Conservation (phyloP, 2,329 filamentous ascomycete genomes). For the Paecilomyces formosus region DNA sequence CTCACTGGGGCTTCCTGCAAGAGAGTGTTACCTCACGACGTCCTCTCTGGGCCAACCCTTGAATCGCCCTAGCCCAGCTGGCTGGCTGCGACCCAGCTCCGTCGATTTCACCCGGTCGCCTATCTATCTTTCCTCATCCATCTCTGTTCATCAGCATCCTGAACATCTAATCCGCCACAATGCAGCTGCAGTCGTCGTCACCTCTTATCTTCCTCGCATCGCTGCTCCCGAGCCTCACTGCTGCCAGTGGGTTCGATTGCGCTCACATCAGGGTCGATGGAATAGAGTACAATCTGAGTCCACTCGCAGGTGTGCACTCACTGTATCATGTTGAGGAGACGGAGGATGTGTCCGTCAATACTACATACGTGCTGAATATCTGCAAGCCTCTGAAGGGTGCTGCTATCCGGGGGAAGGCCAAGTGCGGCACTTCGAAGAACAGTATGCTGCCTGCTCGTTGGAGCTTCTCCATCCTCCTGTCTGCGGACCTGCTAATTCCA, state of each 20-base stretch:
- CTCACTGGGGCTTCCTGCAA: background rate
- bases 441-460: constrained; percentile 15
- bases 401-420: constrained; percentile 16
- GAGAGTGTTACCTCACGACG: background rate
- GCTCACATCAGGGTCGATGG: constrained; percentile 24
- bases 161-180: constrained; percentile 11
- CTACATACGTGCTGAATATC: constrained; percentile 30
- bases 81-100: background rate
- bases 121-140: background rate
- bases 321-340: constrained; percentile 22
- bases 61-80: background rate
- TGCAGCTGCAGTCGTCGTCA: constrained; percentile 24
- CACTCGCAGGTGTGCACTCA: constrained; percentile 30
- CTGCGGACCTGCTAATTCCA: background rate
- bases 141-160: constrained; percentile 1
- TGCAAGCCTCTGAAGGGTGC: constrained; percentile 23
- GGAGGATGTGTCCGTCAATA: constrained; percentile 21
- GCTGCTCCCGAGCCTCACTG: constrained; percentile 18
- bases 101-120: background rate
- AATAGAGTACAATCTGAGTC: constrained; percentile 32
- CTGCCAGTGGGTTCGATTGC: constrained; percentile 31
- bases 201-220: constrained; percentile 18
- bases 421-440: constrained; percentile 27
- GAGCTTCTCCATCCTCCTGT: background rate
- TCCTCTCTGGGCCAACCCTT: background rate